These are phyloP conservation scores for Aspergillus nanangensis DNA, from an alignment of 495 filamentous ascomycete genomes.

Conservation along the genomic window DNA sequence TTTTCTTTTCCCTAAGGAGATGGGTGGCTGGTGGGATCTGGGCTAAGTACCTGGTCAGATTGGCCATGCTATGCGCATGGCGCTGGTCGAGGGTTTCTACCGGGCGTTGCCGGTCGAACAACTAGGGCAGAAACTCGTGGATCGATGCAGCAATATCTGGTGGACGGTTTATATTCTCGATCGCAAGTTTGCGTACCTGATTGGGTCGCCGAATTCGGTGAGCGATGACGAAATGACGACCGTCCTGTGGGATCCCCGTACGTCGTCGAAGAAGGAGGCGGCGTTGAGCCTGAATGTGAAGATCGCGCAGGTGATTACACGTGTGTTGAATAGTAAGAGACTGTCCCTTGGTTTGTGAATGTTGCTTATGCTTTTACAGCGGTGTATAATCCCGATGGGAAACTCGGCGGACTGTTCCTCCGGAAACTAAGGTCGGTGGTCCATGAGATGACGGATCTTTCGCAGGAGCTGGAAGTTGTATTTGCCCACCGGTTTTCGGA, in stretches of 20 bases:
- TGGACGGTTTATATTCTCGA: slow-evolving; percentile 33
- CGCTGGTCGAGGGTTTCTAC: slow-evolving; percentile 24
- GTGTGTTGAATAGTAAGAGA: slow-evolving; percentile 18
- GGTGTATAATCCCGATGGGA: slow-evolving; percentile 27
- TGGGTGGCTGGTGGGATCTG: no score
- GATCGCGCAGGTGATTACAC: slow-evolving; percentile 23
- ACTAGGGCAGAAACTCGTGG: slow-evolving; percentile 16
- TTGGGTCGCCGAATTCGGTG: slow-evolving; percentile 22
- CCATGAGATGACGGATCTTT: slow-evolving; percentile 21
- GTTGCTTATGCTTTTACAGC: slow-evolving; percentile 9
- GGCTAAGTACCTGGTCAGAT: slow-evolving; percentile 15
- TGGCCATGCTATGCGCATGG: slow-evolving; percentile 32
- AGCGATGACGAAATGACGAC: slow-evolving; percentile 26
- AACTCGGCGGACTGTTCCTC: slow-evolving; percentile 21
- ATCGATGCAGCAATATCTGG: slow-evolving; percentile 25
- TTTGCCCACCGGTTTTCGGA: slow-evolving; percentile 23
- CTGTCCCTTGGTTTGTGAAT: no score
- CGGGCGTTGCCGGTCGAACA: slow-evolving; percentile 23
- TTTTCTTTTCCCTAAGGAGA: no score
- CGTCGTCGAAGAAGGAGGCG: slow-evolving; percentile 17
- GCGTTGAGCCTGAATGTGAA: slow-evolving; percentile 26
- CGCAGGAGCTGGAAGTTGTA: slow-evolving; percentile 23
- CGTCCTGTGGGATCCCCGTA: slow-evolving; percentile 16
- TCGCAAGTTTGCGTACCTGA: slow-evolving; percentile 23
- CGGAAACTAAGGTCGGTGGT: slow-evolving; percentile 22